Base-by-base conservation (phyloP, 768 basidiomycete genomes). In the Kwoniella dejecticola region DNA sequence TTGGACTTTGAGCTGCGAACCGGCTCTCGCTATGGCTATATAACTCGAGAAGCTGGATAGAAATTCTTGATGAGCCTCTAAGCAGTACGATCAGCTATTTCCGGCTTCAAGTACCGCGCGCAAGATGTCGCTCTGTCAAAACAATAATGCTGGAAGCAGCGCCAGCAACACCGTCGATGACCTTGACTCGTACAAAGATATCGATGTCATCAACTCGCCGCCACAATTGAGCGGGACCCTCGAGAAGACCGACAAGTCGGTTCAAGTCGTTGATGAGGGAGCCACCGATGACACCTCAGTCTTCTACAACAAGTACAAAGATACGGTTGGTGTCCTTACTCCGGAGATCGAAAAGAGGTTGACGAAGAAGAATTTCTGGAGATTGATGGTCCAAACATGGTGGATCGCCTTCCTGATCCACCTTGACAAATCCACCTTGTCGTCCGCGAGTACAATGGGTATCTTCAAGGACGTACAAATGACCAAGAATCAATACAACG, bases 361-460 rank as follows among this genome's bases (percentile, higher is more conserved):
- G 12, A 50, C 49, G 27, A 8, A 21, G 30, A 50, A 50, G 49
- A 50, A 50, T n/a, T 50, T 50, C 49, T 50, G 49, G 49, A 17
- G 29, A 6, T 21, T 50, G 3, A 50, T 50, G 49, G 29, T 50
- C 8, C 49, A 50, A 24, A 50, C 49, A 11, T 50, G 49, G 49
- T 50, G 49, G 49, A 31, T 50, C 49, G 49, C 49, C n/a, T 50
- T 50, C 21, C 30, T 50, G 10, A 50, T 50, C 30, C 49, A 50
- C n/a, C 23, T 50, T 15, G 49, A 50, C 30, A 50, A 50, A 36
- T 50, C 49, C 26, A 50, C 49, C 21, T 31, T 50, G n/a, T 50
- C 49, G 4, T 50, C 49, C n/a, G 49, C 49, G 10, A 31, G 29
- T 36, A 50, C 49, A 11, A 50, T 50, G 49, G 49, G 49, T 36